Evolutionary conservation across 192 early-diverging fungal genomes (phyloP).

Genomic region (Entomortierella lignicola): DNA sequence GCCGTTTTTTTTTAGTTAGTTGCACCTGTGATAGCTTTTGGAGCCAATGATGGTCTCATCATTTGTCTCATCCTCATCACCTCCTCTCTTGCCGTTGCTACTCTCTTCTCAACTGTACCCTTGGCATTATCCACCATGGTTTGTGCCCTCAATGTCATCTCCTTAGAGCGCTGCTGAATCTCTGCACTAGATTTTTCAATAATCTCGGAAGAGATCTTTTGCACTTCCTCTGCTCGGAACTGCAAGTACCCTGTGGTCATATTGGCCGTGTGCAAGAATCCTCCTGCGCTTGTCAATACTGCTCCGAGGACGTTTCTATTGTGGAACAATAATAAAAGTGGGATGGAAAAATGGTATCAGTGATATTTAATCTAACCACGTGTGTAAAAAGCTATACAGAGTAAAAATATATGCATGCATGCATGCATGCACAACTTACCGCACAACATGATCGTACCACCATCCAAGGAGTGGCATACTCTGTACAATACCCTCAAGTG

Average conservation of each 20-base stretch:
- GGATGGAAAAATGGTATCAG: neutral
- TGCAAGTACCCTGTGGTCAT: conserved; percentile 49
- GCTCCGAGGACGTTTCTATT: conserved; percentile 58
- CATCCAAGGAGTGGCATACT: conserved; percentile 63
- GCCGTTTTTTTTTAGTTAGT: neutral
- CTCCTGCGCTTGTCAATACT: conserved; percentile 60
- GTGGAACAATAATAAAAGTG: neutral
- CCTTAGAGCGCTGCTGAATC: conserved; percentile 35
- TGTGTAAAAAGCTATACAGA: too few relatives aligned
- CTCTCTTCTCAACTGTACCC: conserved; percentile 36
- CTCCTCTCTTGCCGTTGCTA: conserved; percentile 45
- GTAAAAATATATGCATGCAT: too few relatives aligned
- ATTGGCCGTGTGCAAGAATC: conserved; percentile 62
- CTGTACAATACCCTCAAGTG: conserved; percentile 64
- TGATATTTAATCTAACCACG: neutral
- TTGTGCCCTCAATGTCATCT: conserved; percentile 42
- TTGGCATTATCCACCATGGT: conserved; percentile 43
- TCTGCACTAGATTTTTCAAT: conserved; percentile 50
- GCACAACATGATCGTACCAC: conserved; percentile 67
- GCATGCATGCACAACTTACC: conserved; percentile 25
- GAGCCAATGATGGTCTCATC: conserved; percentile 21
- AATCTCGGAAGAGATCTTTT: conserved; percentile 36
- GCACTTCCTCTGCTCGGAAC: conserved; percentile 49
- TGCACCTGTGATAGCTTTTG: conserved; percentile 27
- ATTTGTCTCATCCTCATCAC: conserved; percentile 43